Percentiles rank a stretch among this genome's conserved stretches.
phyloP scores from a whole-genome alignment of 2,329 filamentous ascomycete species.

The Tetracladium maxilliforme region DNA sequence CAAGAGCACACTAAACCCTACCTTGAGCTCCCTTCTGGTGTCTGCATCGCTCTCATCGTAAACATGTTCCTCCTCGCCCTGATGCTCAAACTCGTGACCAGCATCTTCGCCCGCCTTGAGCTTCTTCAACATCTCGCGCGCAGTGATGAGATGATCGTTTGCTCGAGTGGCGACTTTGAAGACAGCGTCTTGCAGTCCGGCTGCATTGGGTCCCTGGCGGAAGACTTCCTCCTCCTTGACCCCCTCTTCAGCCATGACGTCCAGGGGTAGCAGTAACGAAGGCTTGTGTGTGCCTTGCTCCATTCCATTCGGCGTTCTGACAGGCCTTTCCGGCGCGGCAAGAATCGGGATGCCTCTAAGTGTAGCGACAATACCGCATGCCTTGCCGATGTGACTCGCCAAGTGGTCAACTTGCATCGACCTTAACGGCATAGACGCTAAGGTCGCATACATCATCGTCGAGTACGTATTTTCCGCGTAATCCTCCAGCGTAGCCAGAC shows the following conservation, averaged over 20 bases:
- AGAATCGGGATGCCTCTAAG: constrained; percentile 79
- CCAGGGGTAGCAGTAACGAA: constrained; percentile 70
- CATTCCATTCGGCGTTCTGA: constrained; percentile 32
- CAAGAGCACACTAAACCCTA: constrained; percentile 66
- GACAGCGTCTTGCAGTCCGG: constrained; percentile 74
- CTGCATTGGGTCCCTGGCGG: constrained; percentile 60
- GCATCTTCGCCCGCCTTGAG: constrained; percentile 58
- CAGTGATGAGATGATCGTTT: constrained; percentile 91
- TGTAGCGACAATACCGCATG: constrained; percentile 73
- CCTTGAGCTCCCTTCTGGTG: constrained; percentile 27
- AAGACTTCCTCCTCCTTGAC: constrained; percentile 85
- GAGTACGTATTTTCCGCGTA: constrained; percentile 95
- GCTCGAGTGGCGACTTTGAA: constrained; percentile 87
- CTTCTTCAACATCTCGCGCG: constrained; percentile 77
- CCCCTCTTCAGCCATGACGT: constrained; percentile 72
- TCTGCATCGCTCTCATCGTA: constrained; percentile 24
- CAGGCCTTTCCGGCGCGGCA: constrained; percentile 57
- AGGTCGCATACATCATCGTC: constrained; percentile 75
- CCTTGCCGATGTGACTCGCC: constrained; percentile 90
- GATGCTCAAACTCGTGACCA: constrained; percentile 81
- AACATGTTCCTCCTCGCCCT: constrained; percentile 55
- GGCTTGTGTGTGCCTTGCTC: too few species aligned
- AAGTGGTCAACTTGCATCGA: constrained; percentile 84
- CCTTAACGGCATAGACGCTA: constrained; percentile 64
- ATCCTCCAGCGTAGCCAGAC: constrained; percentile 58